Evolutionary conservation across 169 alveolate genomes (phyloP), one percentile per base, ranked within the genome.

Genomic region (Babesia gibsoni): DNA sequence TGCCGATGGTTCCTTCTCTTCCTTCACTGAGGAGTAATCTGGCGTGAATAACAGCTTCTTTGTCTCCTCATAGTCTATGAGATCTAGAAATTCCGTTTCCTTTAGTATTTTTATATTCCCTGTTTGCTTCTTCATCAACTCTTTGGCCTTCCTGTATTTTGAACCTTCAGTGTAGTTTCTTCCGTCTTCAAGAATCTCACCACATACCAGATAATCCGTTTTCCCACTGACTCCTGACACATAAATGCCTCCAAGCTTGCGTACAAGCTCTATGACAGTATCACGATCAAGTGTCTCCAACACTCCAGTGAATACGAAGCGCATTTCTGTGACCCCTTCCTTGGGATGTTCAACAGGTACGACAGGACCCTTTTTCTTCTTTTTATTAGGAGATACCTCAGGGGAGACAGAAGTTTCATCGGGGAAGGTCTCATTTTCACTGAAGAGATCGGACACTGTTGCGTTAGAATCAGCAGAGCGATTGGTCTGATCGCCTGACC

Each of bases 141-240:
- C 91, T 63, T 36, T 43, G 57, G 18, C 97, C 97, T 69, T 87
- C 88, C 54, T 84, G 75, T 93, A 96, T 82, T 96, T 96, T 18
- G 77, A 70, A 4, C 99, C 98, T 48, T 90, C 84, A 23, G 73
- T 80, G 56, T 66, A 92, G 29, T 83, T 84, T 48, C 99, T 84
- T n/a, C 99, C 99, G 82, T 96, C 99, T 74, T 96, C 99, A 37
- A 96, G 83, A 43, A 81, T 79, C 25, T 86, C 89, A 0, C 99
- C 99, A 61, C 89, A 93, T 9, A 96, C 91, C 64, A 96, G 82
- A 67, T 88, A 94, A 57, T 91, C 86, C 0, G 98, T 96, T 63
- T 82, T 86, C 3, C 95, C 91, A 67, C 96, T 90, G 0, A 96
- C 98, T 23, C 94, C 93, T 0, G 92, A 64, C 29, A 96, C 94